These are phyloP conservation scores for Xenoacremonium recifei DNA, from an alignment of 2,329 filamentous ascomycete species.

Conservation along the genomic window DNA sequence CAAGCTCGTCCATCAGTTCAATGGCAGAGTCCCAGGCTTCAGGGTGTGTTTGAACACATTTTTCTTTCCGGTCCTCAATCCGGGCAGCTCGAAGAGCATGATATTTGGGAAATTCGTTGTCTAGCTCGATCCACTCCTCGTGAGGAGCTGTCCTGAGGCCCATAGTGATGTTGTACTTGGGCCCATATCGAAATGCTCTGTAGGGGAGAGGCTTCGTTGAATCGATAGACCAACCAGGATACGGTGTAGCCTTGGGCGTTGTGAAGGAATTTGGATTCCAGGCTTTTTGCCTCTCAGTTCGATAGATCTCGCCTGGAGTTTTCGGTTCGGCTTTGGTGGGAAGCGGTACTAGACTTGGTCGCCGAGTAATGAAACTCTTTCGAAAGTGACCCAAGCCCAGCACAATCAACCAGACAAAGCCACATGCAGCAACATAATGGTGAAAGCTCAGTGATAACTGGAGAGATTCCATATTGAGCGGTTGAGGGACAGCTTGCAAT, in stretches of 20 bases:
- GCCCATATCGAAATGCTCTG: slow-evolving; percentile 74
- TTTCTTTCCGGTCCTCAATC: slow-evolving; percentile 63
- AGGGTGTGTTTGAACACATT: slow-evolving; percentile 68
- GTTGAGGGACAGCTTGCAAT: too few species aligned
- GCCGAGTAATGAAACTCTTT: too few species aligned
- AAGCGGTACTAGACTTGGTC: too few species aligned
- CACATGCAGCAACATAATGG: too few species aligned
- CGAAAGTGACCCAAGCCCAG: too few species aligned
- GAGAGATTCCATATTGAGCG: too few species aligned
- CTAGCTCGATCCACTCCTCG: slow-evolving; percentile 81
- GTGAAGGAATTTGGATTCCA: slow-evolving; percentile 44
- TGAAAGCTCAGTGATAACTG: too few species aligned
- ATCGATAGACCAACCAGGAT: slow-evolving; percentile 66
- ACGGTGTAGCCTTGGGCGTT: slow-evolving; percentile 58
- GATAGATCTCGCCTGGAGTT: too few species aligned
- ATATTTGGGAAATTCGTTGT: slow-evolving; percentile 73
- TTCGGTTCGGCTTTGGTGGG: too few species aligned
- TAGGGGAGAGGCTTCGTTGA: slow-evolving; percentile 74
- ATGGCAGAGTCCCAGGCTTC: slow-evolving; percentile 70
- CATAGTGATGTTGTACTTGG: slow-evolving; percentile 76
- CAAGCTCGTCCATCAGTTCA: slow-evolving; percentile 74
- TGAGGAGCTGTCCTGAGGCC: slow-evolving; percentile 68
- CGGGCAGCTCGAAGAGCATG: slow-evolving; percentile 69
- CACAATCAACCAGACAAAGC: too few species aligned
- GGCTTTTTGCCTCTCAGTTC: too few species aligned